These are phyloP conservation scores for Geoglossum cookeanum DNA, from an alignment of 2,329 filamentous ascomycete species.

Conservation along the genomic window DNA sequence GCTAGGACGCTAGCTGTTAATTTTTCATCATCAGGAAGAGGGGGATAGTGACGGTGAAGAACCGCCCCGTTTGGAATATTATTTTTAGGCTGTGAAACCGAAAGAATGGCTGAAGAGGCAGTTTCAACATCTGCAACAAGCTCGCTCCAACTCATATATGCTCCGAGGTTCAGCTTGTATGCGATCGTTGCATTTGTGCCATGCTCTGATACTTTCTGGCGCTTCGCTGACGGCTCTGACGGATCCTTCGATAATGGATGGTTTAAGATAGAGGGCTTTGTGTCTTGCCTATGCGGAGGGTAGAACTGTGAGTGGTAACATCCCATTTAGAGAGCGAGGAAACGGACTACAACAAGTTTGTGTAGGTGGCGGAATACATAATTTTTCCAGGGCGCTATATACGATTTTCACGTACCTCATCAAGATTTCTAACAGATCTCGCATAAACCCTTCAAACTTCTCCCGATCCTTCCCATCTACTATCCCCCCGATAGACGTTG, in stretches of 20 bases:
- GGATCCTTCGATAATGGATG: slow-evolving; percentile 27
- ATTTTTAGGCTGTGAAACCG: slow-evolving; percentile 22
- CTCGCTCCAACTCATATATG: slow-evolving; percentile 43
- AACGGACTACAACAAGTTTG: neutral
- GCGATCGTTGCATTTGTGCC: slow-evolving; percentile 26
- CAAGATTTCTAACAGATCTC: slow-evolving; percentile 25
- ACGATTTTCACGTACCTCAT: slow-evolving; percentile 20
- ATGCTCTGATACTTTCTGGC: slow-evolving; percentile 35
- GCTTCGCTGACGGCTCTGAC: slow-evolving; percentile 38
- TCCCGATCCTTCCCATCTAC: slow-evolving; percentile 6
- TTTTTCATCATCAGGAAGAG: slow-evolving; percentile 25
- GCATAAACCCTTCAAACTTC: slow-evolving; percentile 19
- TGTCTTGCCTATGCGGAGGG: slow-evolving; percentile 31
- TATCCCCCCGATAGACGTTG: neutral
- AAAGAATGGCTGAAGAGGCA: slow-evolving; percentile 29
- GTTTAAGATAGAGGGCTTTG: slow-evolving; percentile 34
- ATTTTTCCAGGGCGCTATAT: neutral
- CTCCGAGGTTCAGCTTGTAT: slow-evolving; percentile 32
- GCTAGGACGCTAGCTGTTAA: slow-evolving; percentile 14
- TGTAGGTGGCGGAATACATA: neutral
- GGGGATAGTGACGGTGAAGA: slow-evolving; percentile 14
- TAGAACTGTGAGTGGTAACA: neutral
- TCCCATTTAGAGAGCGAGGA: neutral
- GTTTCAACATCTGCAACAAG: slow-evolving; percentile 38
- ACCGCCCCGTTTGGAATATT: slow-evolving; percentile 16